Evolutionary conservation across 2,329 filamentous ascomycete species (phyloP), one percentile per base, ranked within the genome.

Genomic region (Venturia carpophila): DNA sequence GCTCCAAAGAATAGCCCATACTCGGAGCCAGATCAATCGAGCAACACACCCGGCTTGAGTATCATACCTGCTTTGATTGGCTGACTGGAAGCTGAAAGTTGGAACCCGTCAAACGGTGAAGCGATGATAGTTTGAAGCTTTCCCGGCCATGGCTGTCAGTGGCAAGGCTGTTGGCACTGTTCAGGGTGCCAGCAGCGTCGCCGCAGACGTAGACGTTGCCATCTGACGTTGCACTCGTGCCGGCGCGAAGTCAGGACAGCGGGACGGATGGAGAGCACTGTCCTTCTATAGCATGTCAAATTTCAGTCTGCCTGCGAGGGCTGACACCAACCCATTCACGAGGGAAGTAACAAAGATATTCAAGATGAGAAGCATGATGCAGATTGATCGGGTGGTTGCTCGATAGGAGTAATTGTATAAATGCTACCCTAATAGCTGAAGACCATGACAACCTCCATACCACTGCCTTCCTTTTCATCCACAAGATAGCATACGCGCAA

Each of bases 1-100:
- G 79, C 79, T 15, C 73, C 73, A 27, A 81, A 70, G 66, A 75
- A 81, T 0, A 62, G 71, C 58, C 80, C 80, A 60, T 72, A 73
- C 67, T 81, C 79, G 11, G 73, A 73, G 0, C 80, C 80, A 61
- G 83, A 83, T 1, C 80, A 74, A 69, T 83, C 80, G 1, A 83
- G 67, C 30, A 79, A 71, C n/a, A 75, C 73, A 15, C 79, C 80
- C 0, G 70, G 71, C 1, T 68, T 66, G 0, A 83, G 70, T 0
- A 75, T 75, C 66, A 78, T 72, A 27, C 74, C 78, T 5, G 76
- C 78, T 24, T 75, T 70, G 49, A 82, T 80, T 2, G 76, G 72
- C 0, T 71, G 67, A 0, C 73, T 73, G 0, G 69, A 62, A 5
- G 70, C 71, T 67, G 76, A 72, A 3, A 78, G 65, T 24, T 75